Evolutionary conservation across 306 rosid genomes (phyloP).

Genomic region (Dryas drummondii): DNA sequence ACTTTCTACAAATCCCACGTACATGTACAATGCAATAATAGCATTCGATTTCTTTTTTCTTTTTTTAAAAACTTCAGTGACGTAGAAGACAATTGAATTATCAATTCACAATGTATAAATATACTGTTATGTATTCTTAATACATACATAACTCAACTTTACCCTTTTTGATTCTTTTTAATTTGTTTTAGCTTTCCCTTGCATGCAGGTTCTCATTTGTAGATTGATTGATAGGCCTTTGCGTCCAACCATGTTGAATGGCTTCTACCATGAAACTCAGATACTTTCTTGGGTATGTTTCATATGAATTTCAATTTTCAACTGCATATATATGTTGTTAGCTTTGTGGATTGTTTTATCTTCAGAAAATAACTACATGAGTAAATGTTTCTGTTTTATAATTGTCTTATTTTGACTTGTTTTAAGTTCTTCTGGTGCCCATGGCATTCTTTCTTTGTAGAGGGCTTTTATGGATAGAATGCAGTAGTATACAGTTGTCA

Average conservation of each 20-base stretch:
- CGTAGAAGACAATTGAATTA: neutral
- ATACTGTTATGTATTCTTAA: neutral
- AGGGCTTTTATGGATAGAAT: neutral
- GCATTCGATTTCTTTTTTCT: too few species aligned
- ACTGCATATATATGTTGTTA: neutral
- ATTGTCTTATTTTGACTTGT: neutral
- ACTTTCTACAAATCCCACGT: neutral
- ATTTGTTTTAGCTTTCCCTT: slow-evolving; percentile 21
- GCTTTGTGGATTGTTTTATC: slow-evolving; percentile 2
- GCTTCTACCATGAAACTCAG: slow-evolving; percentile 95
- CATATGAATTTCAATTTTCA: slow-evolving; percentile 16
- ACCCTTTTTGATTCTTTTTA: neutral
- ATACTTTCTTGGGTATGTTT: slow-evolving; percentile 87
- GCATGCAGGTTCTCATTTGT: slow-evolving; percentile 88
- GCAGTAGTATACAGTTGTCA: neutral
- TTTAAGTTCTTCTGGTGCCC: neutral
- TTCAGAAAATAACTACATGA: neutral
- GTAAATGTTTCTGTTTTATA: neutral
- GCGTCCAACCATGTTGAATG: slow-evolving; percentile 93
- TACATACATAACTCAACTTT: neutral
- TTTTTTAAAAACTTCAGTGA: neutral
- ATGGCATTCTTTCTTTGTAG: neutral
- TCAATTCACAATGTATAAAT: too few species aligned
- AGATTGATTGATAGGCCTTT: slow-evolving; percentile 96
- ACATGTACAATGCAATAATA: neutral